Evolutionary conservation across 805 yeast genomes (phyloP).

Genomic region (Saccharomycopsis schoenii): DNA sequence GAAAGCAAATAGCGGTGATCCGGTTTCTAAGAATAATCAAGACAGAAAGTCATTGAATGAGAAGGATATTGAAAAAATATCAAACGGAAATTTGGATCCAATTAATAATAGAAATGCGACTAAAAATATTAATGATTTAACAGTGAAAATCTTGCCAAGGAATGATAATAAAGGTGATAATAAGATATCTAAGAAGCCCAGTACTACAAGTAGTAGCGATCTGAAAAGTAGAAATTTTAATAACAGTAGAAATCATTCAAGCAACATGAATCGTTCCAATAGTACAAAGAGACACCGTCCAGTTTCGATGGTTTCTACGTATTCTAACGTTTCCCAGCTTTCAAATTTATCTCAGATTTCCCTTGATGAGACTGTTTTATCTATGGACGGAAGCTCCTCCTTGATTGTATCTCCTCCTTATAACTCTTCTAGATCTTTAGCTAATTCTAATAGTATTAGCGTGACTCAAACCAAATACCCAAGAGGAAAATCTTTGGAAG

Average conservation of each 20-base stretch:
- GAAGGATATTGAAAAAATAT: neutral
- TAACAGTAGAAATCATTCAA: neutral
- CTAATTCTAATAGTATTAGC: neutral
- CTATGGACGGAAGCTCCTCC: conserved; percentile 12
- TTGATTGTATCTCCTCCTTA: conserved; percentile 8
- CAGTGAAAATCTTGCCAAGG: neutral
- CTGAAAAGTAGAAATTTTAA: neutral
- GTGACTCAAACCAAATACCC: neutral
- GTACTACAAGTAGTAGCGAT: neutral
- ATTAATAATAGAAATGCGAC: neutral
- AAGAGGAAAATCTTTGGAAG: conserved; percentile 11
- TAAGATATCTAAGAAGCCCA: neutral
- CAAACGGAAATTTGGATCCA: neutral
- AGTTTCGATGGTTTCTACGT: conserved; percentile 13
- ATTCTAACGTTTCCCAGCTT: conserved; percentile 13
- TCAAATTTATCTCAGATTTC: conserved; percentile 15
- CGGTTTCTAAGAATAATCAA: neutral
- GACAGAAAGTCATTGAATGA: neutral
- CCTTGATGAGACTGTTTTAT: conserved; percentile 16
- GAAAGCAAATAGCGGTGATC: neutral
- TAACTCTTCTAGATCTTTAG: neutral
- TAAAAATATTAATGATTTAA: conserved; percentile 2
- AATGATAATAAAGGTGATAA: neutral
- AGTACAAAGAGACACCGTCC: conserved; percentile 7
- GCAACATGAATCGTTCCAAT: neutral